phyloP scores from a whole-genome alignment of 352 stramenopile species.

The Globisporangium splendens region DNA sequence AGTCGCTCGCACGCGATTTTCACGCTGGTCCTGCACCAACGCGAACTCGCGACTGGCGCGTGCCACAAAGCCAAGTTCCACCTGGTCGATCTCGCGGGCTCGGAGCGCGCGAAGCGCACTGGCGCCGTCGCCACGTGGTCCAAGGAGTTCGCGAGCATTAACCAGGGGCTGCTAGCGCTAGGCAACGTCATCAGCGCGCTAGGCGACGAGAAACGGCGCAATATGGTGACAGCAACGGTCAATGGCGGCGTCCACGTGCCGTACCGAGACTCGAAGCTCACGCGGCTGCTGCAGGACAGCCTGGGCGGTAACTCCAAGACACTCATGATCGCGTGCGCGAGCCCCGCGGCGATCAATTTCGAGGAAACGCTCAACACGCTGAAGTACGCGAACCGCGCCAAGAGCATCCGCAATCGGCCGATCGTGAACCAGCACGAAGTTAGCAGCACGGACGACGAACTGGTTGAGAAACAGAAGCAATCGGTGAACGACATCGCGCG shows the following conservation, averaged over 20 bases:
- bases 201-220: constrained; percentile 85
- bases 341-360: constrained; percentile 75
- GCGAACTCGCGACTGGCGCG: constrained; percentile 31
- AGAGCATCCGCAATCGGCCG: constrained; percentile 99
- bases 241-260: constrained; percentile 66
- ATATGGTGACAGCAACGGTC: constrained; percentile 4
- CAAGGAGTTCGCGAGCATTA: constrained; percentile 96
- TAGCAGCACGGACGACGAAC: constrained; percentile 5
- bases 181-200: constrained; percentile 95
- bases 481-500: constrained; percentile 40
- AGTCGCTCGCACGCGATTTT: constrained; percentile 91
- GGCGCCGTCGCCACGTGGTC: constrained; percentile 83
- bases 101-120: constrained; percentile 92
- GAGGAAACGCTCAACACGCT: constrained; percentile 98
- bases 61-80: constrained; percentile 89
- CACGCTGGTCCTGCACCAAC: constrained; percentile 81
- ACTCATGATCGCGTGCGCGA: constrained; percentile 90
- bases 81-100: constrained; percentile 94
- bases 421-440: constrained; percentile 91
- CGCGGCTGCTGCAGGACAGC: constrained; percentile 82
- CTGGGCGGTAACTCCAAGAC: constrained; percentile 89
- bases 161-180: constrained; percentile 92
- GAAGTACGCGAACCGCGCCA: constrained; percentile 98
- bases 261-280: constrained; percentile 91
- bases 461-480: constrained; percentile 54